These are phyloP conservation scores for Schoenoplectus triqueter DNA, from an alignment of 202 grass and related monocot genomes.

Conservation along the genomic window DNA sequence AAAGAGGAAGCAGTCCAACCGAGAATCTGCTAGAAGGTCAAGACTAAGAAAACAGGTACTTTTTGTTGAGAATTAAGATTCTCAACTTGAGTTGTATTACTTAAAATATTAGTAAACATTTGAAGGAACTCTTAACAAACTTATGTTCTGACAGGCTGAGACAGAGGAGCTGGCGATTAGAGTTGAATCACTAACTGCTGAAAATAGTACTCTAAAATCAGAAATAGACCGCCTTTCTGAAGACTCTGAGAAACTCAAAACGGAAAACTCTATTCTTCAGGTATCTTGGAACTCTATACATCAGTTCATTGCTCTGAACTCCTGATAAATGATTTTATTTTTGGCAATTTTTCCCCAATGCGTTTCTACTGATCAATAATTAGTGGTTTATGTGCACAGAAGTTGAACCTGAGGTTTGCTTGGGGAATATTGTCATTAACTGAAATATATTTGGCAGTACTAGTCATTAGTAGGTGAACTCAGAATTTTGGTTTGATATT, in stretches of 20 bases:
- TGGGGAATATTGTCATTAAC: not conserved
- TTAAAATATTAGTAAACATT: not conserved
- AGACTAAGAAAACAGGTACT: slow-evolving; percentile 93
- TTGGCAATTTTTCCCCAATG: not conserved
- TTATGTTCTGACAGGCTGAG: slow-evolving; percentile 63
- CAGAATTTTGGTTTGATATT: not conserved
- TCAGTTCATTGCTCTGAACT: not conserved
- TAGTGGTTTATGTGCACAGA: not conserved
- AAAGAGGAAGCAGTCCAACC: slow-evolving; percentile 88
- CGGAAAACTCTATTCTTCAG: slow-evolving; percentile 76
- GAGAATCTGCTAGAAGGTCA: slow-evolving; percentile 92
- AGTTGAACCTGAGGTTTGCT: not conserved
- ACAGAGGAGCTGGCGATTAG: slow-evolving; percentile 69
- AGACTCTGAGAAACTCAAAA: slow-evolving; percentile 71
- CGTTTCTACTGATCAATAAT: not conserved
- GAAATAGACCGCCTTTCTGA: slow-evolving; percentile 69
- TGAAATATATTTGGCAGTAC: not conserved
- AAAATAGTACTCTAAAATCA: slow-evolving; percentile 78
- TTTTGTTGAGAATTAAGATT: not conserved
- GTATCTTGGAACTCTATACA: slow-evolving; percentile 44
- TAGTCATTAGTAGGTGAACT: not conserved
- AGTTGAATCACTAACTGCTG: slow-evolving; percentile 68
- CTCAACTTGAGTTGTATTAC: slow-evolving; percentile 10
- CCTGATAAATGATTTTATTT: not conserved
- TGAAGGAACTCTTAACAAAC: not conserved